These are phyloP conservation scores for Pseudomassariella vexata DNA, from an alignment of 2,329 filamentous ascomycete species.

Conservation along the genomic window DNA sequence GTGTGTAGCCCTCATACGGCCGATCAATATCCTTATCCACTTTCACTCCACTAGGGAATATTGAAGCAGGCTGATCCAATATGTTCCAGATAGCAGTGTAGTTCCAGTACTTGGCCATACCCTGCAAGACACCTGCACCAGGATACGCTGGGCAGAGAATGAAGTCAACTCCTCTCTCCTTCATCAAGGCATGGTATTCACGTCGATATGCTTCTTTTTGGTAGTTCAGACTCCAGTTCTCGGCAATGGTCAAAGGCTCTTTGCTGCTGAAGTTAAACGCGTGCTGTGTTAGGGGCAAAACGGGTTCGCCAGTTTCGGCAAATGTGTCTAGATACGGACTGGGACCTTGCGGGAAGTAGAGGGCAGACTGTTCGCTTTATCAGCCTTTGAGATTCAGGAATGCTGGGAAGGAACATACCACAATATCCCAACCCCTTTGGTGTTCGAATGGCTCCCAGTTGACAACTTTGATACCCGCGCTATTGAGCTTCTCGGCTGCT, in stretches of 20 bases:
- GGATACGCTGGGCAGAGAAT: conserved; percentile 43
- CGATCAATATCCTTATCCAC: conserved; percentile 35
- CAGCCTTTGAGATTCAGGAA: too few species aligned
- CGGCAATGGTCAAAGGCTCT: too few species aligned
- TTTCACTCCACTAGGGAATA: conserved; percentile 42
- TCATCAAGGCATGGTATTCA: conserved; percentile 11
- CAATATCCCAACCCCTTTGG: conserved; percentile 13
- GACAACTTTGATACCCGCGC: conserved; percentile 47
- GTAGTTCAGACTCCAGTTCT: too few species aligned
- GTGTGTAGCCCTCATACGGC: conserved; percentile 26
- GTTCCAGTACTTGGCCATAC: conserved; percentile 44
- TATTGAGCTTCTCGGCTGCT: conserved; percentile 42
- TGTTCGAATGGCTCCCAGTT: conserved; percentile 12
- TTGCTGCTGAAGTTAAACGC: too few species aligned
- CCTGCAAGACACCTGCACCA: conserved; percentile 37
- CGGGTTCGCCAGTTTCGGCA: conserved; percentile 40
- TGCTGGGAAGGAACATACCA: too few species aligned
- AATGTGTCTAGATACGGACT: conserved; percentile 35
- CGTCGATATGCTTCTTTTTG: conserved; percentile 16
- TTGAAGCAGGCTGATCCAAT: conserved; percentile 44
- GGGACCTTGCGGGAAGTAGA: conserved; percentile 46
- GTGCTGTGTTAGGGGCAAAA: conserved; percentile 42
- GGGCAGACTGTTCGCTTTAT: too few species aligned
- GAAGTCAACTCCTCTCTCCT: conserved; percentile 33
- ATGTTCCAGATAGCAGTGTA: conserved; percentile 52